A percentile compares a stretch with the other conserved stretches of the same genome.
phyloP scores from a whole-genome alignment of 2,329 filamentous ascomycete species.

The Neonectria magnoliae region DNA sequence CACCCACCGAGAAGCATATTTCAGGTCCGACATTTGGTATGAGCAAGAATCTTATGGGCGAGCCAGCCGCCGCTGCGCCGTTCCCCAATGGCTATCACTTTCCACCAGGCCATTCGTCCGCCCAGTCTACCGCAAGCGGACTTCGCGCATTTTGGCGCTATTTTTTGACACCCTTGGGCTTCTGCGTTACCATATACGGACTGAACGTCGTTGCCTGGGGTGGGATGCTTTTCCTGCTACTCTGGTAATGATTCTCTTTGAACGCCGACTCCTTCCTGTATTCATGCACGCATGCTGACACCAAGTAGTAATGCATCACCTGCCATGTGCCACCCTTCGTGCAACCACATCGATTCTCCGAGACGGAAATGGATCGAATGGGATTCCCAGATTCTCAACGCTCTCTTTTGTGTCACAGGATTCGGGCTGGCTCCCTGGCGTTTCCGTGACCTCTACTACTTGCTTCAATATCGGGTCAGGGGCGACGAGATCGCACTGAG shows the following conservation, averaged over 20 bases:
- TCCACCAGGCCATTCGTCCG: slow-evolving; percentile 68
- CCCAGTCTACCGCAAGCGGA: slow-evolving; percentile 66
- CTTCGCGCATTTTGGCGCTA: slow-evolving; percentile 75
- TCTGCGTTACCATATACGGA: slow-evolving; percentile 80
- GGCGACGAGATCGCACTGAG: slow-evolving; percentile 68
- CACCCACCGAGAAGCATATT: slow-evolving; percentile 15
- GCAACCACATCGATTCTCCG: slow-evolving; percentile 78
- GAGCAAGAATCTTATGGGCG: slow-evolving; percentile 26
- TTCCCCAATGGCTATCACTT: slow-evolving; percentile 75
- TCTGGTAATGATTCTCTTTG: slow-evolving; percentile 66
- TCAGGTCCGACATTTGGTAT: slow-evolving; percentile 12
- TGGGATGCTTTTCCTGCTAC: slow-evolving; percentile 87
- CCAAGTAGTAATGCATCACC: slow-evolving; percentile 53
- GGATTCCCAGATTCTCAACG: slow-evolving; percentile 82
- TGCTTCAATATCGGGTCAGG: slow-evolving; percentile 70
- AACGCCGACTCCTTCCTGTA: no score
- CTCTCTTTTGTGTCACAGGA: slow-evolving; percentile 85
- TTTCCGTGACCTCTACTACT: slow-evolving; percentile 80
- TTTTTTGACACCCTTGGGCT: slow-evolving; percentile 78
- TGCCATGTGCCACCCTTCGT: slow-evolving; percentile 76
- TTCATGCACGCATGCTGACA: slow-evolving; percentile 19
- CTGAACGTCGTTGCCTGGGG: slow-evolving; percentile 90
- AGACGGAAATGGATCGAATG: slow-evolving; percentile 87
- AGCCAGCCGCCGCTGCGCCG: slow-evolving; percentile 49
- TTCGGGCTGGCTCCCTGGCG: slow-evolving; percentile 89